phyloP scores from a whole-genome alignment of 257 asterid species.

The Vinca minor region DNA sequence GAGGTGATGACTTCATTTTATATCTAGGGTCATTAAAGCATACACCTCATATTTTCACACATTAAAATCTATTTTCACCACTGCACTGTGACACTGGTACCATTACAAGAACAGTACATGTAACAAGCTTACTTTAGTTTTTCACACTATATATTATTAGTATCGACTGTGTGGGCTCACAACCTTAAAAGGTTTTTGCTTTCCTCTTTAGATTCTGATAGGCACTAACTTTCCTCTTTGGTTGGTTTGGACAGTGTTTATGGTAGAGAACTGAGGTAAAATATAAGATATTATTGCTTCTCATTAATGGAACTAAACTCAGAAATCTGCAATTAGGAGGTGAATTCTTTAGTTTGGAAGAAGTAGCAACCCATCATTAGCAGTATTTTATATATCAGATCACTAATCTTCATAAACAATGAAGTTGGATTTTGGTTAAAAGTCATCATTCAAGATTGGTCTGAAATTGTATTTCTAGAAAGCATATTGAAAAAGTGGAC shows the following conservation, averaged over 20 bases:
- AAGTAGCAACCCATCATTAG: background rate
- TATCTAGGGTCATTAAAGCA: background rate
- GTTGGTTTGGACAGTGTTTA: background rate
- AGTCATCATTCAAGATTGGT: background rate
- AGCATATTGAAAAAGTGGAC: background rate
- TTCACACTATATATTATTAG: too few relatives aligned
- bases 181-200: background rate
- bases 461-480: background rate
- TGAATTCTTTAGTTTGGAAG: background rate
- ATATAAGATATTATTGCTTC: background rate
- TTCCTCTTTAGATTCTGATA: conserved; percentile 16
- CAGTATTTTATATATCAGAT: background rate
- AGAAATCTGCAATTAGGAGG: background rate
- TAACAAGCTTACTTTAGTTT: too few relatives aligned
- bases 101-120: background rate
- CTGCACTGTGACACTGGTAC: too few relatives aligned
- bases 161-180: background rate
- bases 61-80: background rate
- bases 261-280: background rate
- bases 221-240: background rate
- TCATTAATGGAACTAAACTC: background rate
- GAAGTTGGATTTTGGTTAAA: background rate
- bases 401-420: background rate
- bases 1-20: background rate
- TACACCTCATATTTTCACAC: background rate